Evolutionary conservation across 208 protist genomes (phyloP).

Genomic region (Wallacemonas sp.): DNA sequence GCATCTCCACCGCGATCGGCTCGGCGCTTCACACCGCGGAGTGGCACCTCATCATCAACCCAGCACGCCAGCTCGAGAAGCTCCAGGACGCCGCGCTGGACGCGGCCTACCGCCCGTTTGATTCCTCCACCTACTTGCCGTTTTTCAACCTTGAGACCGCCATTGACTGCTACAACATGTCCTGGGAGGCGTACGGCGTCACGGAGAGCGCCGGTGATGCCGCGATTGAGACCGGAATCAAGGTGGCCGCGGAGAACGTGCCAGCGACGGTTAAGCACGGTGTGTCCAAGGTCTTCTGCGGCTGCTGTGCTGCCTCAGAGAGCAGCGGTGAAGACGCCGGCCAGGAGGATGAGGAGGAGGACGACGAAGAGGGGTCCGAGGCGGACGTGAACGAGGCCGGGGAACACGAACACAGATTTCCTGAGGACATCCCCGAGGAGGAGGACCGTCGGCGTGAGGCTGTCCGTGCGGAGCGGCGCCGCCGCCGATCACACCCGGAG

Average conservation of each 20-base stretch:
- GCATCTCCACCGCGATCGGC: slow-evolving; percentile 24
- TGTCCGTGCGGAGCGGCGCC: neutral
- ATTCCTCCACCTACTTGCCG: slow-evolving; percentile 56
- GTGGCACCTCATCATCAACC: slow-evolving; percentile 47
- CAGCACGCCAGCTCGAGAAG: slow-evolving; percentile 42
- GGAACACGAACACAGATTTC: neutral
- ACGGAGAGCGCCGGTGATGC: slow-evolving; percentile 34
- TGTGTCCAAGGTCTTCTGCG: slow-evolving; percentile 35
- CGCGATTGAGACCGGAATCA: slow-evolving; percentile 31
- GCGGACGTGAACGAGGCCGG: neutral
- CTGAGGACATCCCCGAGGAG: slow-evolving; percentile 15
- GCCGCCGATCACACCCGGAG: neutral
- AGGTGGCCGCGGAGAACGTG: slow-evolving; percentile 32
- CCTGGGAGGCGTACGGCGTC: slow-evolving; percentile 70
- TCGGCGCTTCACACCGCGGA: slow-evolving; percentile 42
- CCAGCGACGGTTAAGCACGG: slow-evolving; percentile 31
- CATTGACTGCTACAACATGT: slow-evolving; percentile 89
- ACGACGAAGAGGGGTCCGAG: neutral
- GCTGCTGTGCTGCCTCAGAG: slow-evolving; percentile 35
- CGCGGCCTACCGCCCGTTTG: slow-evolving; percentile 51
- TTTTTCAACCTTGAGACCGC: slow-evolving; percentile 90
- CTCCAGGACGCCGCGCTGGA: slow-evolving; percentile 58
- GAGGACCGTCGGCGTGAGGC: neutral
- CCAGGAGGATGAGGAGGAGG: neutral
- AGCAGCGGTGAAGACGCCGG: slow-evolving; percentile 18